These are phyloP conservation scores for Aquanectria penicillioides DNA, from an alignment of 2,329 filamentous ascomycete genomes.

Conservation along the genomic window DNA sequence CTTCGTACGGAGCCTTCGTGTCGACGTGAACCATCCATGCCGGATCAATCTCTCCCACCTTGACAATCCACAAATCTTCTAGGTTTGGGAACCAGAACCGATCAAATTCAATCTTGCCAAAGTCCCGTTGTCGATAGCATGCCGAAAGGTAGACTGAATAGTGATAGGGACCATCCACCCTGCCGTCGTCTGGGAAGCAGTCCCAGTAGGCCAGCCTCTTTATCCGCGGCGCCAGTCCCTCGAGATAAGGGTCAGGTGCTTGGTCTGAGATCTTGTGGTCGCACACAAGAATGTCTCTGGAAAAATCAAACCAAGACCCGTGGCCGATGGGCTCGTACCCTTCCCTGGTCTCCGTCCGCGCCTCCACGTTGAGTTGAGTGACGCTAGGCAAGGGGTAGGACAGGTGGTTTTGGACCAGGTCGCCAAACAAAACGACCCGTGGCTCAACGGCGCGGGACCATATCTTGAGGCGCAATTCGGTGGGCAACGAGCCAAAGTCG, in stretches of 20 bases:
- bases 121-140: constrained; percentile 44
- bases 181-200: constrained; percentile 51
- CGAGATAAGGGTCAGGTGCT: constrained; percentile 44
- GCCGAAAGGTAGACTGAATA: constrained; percentile 49
- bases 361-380: constrained; percentile 49
- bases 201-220: constrained; percentile 52
- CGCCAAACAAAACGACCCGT: constrained; percentile 48
- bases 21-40: constrained; percentile 50
- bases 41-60: constrained; percentile 50
- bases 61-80: constrained; percentile 52
- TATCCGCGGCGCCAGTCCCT: constrained; percentile 46
- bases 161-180: constrained; percentile 45
- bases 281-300: constrained; percentile 50
- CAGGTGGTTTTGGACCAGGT: constrained; percentile 43
- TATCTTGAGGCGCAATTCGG: constrained; percentile 51
- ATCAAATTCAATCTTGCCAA: constrained; percentile 49
- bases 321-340: constrained; percentile 48
- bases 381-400: constrained; percentile 49
- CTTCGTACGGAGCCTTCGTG: constrained; percentile 41
- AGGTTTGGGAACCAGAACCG: constrained; percentile 52
- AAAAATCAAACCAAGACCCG: constrained; percentile 51
- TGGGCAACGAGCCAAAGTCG: constrained; percentile 45
- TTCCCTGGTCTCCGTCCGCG: constrained; percentile 46
- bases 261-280: constrained; percentile 50
- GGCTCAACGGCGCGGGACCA: constrained; percentile 51